Evolutionary conservation across 2,329 filamentous ascomycete genomes (phyloP).

Genomic region (Leptographium procerum): DNA sequence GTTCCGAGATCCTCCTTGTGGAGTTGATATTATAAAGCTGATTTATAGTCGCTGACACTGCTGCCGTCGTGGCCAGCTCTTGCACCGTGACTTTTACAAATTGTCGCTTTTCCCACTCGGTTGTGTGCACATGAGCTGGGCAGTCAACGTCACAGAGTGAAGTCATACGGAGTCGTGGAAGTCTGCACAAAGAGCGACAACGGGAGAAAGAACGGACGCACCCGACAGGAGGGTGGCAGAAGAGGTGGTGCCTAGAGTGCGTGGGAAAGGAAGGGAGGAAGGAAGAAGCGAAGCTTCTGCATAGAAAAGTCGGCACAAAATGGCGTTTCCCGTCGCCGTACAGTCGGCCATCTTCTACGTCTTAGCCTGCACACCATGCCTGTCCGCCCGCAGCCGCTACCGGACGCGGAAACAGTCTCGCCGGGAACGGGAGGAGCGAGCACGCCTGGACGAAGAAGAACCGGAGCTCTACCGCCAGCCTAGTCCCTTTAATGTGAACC

Average conservation of each 20-base stretch:
- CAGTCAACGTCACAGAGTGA: too few species aligned
- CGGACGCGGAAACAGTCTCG: constrained; percentile 61
- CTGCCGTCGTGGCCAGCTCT: neutral
- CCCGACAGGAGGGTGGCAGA: neutral
- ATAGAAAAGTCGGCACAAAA: constrained; percentile 15
- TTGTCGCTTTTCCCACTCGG: neutral
- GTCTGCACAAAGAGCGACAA: too few species aligned
- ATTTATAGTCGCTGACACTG: neutral
- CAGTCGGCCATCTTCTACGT: constrained; percentile 73
- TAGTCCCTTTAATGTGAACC: constrained; percentile 74
- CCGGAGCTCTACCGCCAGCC: constrained; percentile 69
- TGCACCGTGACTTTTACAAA: neutral
- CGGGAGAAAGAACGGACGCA: neutral
- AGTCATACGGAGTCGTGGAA: too few species aligned
- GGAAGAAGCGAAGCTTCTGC: neutral
- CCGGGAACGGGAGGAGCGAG: constrained; percentile 54
- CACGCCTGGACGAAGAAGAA: constrained; percentile 53
- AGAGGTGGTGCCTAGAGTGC: neutral
- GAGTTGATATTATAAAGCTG: neutral
- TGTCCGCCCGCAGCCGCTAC: constrained; percentile 56
- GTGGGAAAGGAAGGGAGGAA: neutral
- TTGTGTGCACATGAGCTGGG: neutral
- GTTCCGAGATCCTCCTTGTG: neutral
- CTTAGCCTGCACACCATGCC: constrained; percentile 67
- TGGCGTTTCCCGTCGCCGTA: constrained; percentile 48